Percentiles rank a stretch among this genome's conserved stretches.
Evolutionary conservation across 2,329 filamentous ascomycete species (phyloP).

Genomic region (Verticillium zaregamsianum): DNA sequence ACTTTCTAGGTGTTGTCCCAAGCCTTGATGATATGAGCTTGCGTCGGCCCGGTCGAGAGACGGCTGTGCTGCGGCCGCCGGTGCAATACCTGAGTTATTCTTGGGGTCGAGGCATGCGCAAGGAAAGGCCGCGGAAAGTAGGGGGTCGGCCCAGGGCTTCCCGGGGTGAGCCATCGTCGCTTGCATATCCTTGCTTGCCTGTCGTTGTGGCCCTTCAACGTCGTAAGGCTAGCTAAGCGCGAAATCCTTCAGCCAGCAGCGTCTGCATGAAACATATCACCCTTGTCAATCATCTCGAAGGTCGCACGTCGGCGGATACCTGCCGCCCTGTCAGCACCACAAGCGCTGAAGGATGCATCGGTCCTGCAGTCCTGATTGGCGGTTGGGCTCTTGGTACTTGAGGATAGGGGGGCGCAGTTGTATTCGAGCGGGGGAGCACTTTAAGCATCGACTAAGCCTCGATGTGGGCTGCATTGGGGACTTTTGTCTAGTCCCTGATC

Average conservation of each 20-base stretch:
- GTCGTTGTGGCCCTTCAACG: neutral
- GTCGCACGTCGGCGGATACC: neutral
- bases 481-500: neutral
- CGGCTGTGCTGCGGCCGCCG: neutral
- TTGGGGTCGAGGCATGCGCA: neutral
- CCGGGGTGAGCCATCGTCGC: neutral
- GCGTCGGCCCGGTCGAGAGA: neutral
- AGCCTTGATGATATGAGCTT: neutral
- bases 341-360: neutral
- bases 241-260: neutral
- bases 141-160: neutral
- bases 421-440: neutral
- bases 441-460: neutral
- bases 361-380: neutral
- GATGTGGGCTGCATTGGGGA: neutral
- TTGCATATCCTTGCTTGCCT: neutral
- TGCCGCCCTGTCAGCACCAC: neutral
- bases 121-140: neutral
- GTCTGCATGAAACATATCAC: neutral
- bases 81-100: neutral
- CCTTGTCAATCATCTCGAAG: neutral
- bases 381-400: neutral
- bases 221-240: neutral
- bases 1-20: no score
- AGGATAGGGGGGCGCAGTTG: neutral